phyloP scores from a whole-genome alignment of 1,284 basidiomycete species.

The Malassezia pachydermatis region DNA sequence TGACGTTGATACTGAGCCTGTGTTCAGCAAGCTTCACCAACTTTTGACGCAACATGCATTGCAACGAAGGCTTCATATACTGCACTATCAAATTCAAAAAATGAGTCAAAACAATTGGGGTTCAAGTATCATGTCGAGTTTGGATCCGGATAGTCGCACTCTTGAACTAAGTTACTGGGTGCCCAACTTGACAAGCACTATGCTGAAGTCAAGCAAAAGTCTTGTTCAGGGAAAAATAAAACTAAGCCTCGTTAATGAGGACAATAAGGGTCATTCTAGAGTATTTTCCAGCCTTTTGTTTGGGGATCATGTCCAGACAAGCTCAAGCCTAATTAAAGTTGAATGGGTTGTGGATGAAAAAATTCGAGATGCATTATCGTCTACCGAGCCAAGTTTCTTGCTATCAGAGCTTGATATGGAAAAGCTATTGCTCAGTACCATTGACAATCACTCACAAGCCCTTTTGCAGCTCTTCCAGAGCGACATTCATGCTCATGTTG shows the following conservation, averaged over 20 bases:
- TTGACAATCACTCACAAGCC: slow-evolving; percentile 7
- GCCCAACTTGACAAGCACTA: not conserved
- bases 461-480: slow-evolving; percentile 7
- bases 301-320: not conserved
- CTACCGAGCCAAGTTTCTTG: not conserved
- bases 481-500: not conserved
- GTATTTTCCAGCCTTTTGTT: slow-evolving; percentile 4
- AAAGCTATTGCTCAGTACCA: slow-evolving; percentile 2
- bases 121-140: slow-evolving; percentile 21
- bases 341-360: slow-evolving; percentile 8
- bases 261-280: not conserved
- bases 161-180: slow-evolving; percentile 31
- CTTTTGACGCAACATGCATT: slow-evolving; percentile 38
- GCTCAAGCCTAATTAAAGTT: slow-evolving; percentile 1
- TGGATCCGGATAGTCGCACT: slow-evolving; percentile 17
- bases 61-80: slow-evolving; percentile 41
- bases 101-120: slow-evolving; percentile 34
- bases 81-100: slow-evolving; percentile 34
- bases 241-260: not conserved
- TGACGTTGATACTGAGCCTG: not conserved
- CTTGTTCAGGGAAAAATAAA: slow-evolving; percentile 5
- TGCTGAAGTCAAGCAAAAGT: not conserved
- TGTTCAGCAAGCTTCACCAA: slow-evolving; percentile 24
- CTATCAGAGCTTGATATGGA: slow-evolving; percentile 10
- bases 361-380: not conserved